Base-by-base conservation (phyloP, 2,329 filamentous ascomycete genomes). In the Escovopsis sp. region DNA sequence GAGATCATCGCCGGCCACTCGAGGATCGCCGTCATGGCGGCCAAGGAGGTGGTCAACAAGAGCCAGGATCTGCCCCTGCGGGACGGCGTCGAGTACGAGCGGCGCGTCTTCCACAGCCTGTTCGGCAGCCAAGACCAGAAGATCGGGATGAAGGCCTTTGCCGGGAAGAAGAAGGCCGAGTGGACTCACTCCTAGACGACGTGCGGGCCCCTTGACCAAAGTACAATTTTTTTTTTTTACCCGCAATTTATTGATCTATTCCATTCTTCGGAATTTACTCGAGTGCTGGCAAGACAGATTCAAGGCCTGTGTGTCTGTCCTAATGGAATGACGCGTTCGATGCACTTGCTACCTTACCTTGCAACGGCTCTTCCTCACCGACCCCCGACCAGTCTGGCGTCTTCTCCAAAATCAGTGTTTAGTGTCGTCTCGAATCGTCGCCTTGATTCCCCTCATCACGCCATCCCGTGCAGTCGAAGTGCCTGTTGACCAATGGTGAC, bases 21-120 rank as follows among this genome's bases (percentile, higher is more conserved):
- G 41, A 77, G 73, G 57, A 81, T 98, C n/a, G 84, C 89, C 2
- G 77, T 94, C 45, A 79, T 86, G 66, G 91, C 84, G 10, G 82
- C 77, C 44, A 98, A 98, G 72, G 91, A 98, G 70, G 89, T 91
- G n/a, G 89, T 98, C 43, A 94, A 96, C 62, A 96, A 95, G 79
- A 94, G 87, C 62, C 88, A 96, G 70, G 91, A 98, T 54, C 65
- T 94, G 52, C 72, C 81, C 4, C 67, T 98, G 46, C 70, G 83
- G 52, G 91, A 96, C 56, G 91, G 91, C 12, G 83, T 98, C 2
- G 91, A 98, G 66, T 96, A 79, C 64, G 91, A 98, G 73, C 74
- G 91, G 58, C 76, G 88, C 42, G 73, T 96, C 32, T 98, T 98
- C 70, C 91, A 98, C 64, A 75, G 80, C 26, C 58, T 95, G 55